These are phyloP conservation scores for Penicillium robsamsonii DNA, from an alignment of 495 filamentous ascomycete species.

Conservation along the genomic window DNA sequence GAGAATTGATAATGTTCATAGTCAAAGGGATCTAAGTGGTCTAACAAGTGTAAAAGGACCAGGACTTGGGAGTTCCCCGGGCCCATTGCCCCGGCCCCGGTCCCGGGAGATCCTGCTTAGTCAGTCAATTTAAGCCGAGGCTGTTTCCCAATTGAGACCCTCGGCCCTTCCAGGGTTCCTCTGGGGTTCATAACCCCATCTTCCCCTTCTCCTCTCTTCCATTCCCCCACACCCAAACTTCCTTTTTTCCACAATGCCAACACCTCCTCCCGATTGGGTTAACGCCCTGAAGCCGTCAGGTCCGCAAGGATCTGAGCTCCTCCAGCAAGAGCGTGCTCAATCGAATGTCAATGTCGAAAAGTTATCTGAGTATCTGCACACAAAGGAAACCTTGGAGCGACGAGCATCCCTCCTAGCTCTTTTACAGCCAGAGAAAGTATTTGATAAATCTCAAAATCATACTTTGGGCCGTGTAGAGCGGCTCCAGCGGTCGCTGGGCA, in stretches of 20 bases:
- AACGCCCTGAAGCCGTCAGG: slow-evolving; percentile 59
- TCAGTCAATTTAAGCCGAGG: background rate
- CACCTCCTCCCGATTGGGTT: slow-evolving; percentile 60
- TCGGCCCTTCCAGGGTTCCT: slow-evolving; percentile 1
- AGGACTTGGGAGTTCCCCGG: no score
- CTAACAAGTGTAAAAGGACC: background rate
- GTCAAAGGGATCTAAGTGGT: background rate
- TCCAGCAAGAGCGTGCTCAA: slow-evolving; percentile 56
- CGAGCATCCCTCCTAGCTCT: slow-evolving; percentile 54
- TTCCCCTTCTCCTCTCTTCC: slow-evolving; percentile 7
- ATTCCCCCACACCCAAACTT: background rate
- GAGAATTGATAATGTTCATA: no score
- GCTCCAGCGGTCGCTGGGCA: slow-evolving; percentile 59
- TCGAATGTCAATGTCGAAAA: slow-evolving; percentile 58
- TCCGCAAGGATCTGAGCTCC: slow-evolving; percentile 60
- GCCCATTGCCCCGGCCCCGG: no score
- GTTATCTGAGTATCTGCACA: slow-evolving; percentile 61
- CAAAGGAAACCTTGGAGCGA: slow-evolving; percentile 52
- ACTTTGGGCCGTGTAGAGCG: slow-evolving; percentile 61
- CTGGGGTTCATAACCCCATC: slow-evolving; percentile 19
- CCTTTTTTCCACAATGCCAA: slow-evolving; percentile 25
- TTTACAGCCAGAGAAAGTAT: slow-evolving; percentile 58
- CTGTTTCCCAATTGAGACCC: slow-evolving; percentile 7
- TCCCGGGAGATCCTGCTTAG: no score
- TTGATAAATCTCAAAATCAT: slow-evolving; percentile 69